Base-by-base conservation (phyloP, 371 early-diverging fungal species). In the Lichtheimia ornata region DNA sequence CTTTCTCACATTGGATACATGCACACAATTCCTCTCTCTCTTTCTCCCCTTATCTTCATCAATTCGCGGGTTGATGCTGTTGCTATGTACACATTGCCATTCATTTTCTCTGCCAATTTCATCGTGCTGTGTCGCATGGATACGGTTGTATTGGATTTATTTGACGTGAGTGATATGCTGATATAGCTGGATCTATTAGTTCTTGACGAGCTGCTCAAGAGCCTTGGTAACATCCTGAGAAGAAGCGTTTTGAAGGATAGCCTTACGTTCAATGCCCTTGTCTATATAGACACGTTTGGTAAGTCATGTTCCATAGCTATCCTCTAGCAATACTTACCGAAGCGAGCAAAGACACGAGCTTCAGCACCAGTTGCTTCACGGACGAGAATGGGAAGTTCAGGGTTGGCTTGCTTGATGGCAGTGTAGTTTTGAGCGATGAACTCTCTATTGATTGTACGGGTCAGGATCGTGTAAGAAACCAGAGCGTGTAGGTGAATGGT, bases 301-400 rank as follows among this genome's bases (percentile, higher is more conserved):
- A 11, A 47, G 22, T 14, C 47, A 5, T 1, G 4, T 5, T 47
- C 47, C 22, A n/a, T 47, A n/a, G n/a, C 17, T 47, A 18, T 47
- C 9, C 14, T 51, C 54, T 2, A 28, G 25, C 9, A 2, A 25
- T 4, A 25, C 56, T 66, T 83, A 95, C 96, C 93, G 70, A 92
- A 96, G 59, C 95, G 90, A 63, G 92, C 97, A 81, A 93, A 94
- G 55, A 91, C 86, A 63, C 93, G 84, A 18, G 96, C 91, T 73
- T 95, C 91, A 54, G 92, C 86, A 52, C 91, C 91, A 51, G 74
- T 73, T 27, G 94, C 94, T 75, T 97, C 97, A 66, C 97, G 91
- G 53, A 97, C 84, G 20, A 97, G 85, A 64, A 97, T 89, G 45
- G 96, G 96, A 43, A 97, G 82, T 27, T 83, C 76, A 28, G 97